Evolutionary conservation across 176 grass and related monocot species (phyloP), one percentile per base, ranked within the genome.

Genomic region (Oryza nivara): DNA sequence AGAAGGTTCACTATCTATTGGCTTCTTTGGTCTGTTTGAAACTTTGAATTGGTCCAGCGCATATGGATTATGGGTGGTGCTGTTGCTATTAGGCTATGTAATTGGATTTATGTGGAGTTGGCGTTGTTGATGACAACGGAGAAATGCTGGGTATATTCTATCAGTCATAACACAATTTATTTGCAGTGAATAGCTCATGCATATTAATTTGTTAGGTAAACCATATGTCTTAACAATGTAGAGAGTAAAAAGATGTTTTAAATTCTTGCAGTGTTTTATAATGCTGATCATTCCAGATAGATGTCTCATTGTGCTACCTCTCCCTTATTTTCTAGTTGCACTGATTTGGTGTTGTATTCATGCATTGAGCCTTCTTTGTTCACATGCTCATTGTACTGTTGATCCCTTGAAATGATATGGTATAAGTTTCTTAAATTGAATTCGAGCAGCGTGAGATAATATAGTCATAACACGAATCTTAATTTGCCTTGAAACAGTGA

Each of bases 401-500:
- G 1, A 30, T 48, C 44, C 64, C 8, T 43, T 23, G 17, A 22
- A 77, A 9, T 81, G 72, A 7, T 3, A 51, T 84, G 2, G 3
- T 13, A 66, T 4, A 71, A 65, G 20, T 80, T 61, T 77, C 22
- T 26, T 63, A 17, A 19, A 73, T 25, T 78, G n/a, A 72, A 22
- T 84, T 81, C 44, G 4, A 58, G 76, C 78, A 94, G 84, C 94
- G 51, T 56, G 45, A 16, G 32, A 19, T 20, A 8, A 67, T 45
- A 61, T 0, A 10, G 20, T 61, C 56, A 61, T 22, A 45, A 3
- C 65, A 76, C 20, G 45, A 34, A 77, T 54, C 72, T 40, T 40
- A 3, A 80, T 22, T 81, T 84, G 47, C 64, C 22, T 82, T 76
- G 80, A 20, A 80, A 86, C 91, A 99, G 96, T 99, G 84, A 99